A percentile compares a stretch with the other conserved stretches of the same genome.
Conservation (phyloP, 805 yeast genomes). For the Phaffomyces opuntiae region DNA sequence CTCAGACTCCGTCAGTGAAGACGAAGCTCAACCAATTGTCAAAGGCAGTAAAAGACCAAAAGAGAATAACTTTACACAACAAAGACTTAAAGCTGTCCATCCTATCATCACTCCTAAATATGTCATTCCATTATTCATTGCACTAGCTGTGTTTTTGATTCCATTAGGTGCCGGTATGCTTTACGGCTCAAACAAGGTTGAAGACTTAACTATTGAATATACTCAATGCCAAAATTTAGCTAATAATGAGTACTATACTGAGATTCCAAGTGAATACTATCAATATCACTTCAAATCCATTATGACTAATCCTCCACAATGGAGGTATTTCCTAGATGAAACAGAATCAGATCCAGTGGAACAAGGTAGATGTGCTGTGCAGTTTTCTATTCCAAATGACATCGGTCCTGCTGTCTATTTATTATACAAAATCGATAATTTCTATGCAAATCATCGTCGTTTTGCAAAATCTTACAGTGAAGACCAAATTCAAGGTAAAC, state of each 20-base stretch:
- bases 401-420: constrained; percentile 69
- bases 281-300: constrained; percentile 47
- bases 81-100: constrained; percentile 46
- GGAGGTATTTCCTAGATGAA: constrained; percentile 50
- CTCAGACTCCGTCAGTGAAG: constrained; percentile 40
- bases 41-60: constrained; percentile 58
- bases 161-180: constrained; percentile 86
- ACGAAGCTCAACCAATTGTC: constrained; percentile 29
- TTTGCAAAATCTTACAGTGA: constrained; percentile 85
- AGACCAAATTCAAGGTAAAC: constrained; percentile 73
- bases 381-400: constrained; percentile 65
- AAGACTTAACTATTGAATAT: constrained; percentile 69
- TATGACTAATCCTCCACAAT: constrained; percentile 46
- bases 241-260: constrained; percentile 32
- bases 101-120: constrained; percentile 89
- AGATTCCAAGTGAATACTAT: constrained; percentile 53
- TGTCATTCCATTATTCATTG: constrained; percentile 72
- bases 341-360: constrained; percentile 38
- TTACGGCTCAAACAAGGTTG: constrained; percentile 62
- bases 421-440: constrained; percentile 81
- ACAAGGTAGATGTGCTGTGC: constrained; percentile 58
- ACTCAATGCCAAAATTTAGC: constrained; percentile 59
- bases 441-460: constrained; percentile 91
- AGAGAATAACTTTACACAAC: constrained; percentile 71
- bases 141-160: constrained; percentile 73